phyloP scores from a whole-genome alignment of 345 rosid genomes.

The Eutrema heterophyllum region DNA sequence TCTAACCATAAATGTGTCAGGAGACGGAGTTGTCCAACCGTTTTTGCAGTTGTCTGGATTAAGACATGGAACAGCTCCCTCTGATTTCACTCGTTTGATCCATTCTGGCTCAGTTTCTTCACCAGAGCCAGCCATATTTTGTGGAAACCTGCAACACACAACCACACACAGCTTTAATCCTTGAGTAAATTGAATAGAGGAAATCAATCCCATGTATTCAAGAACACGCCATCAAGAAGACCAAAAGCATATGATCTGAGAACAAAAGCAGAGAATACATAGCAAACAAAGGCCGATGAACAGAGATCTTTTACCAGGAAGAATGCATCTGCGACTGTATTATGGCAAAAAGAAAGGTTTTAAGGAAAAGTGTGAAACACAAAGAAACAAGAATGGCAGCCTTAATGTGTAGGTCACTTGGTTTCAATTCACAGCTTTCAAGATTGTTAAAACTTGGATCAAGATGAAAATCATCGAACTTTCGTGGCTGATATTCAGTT shows the following conservation, averaged over 20 bases:
- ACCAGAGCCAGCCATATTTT: conserved; percentile 42
- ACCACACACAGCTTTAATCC: not conserved
- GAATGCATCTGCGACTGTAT: not conserved
- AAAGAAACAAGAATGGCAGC: too few relatives aligned
- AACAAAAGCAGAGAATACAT: not conserved
- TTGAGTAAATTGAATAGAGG: not conserved
- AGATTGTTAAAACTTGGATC: too few relatives aligned
- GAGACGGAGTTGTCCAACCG: conserved; percentile 88
- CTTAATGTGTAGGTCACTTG: too few relatives aligned
- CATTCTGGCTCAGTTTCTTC: conserved; percentile 49
- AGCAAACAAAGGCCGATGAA: not conserved
- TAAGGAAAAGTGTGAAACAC: too few relatives aligned
- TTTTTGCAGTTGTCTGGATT: conserved; percentile 57
- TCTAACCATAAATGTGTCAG: conserved; percentile 71
- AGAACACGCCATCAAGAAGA: not conserved
- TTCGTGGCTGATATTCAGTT: not conserved
- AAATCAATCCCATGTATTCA: not conserved
- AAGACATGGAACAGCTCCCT: conserved; percentile 73
- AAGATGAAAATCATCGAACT: not conserved
- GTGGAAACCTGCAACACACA: conserved; percentile 14
- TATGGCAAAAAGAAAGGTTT: too few relatives aligned
- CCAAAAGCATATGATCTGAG: not conserved
- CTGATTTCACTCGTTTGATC: conserved; percentile 65
- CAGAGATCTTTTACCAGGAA: not conserved
- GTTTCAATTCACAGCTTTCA: too few relatives aligned